Evolutionary conservation across 495 filamentous ascomycete genomes (phyloP).

Genomic region (Trichoderma asperelloides): DNA sequence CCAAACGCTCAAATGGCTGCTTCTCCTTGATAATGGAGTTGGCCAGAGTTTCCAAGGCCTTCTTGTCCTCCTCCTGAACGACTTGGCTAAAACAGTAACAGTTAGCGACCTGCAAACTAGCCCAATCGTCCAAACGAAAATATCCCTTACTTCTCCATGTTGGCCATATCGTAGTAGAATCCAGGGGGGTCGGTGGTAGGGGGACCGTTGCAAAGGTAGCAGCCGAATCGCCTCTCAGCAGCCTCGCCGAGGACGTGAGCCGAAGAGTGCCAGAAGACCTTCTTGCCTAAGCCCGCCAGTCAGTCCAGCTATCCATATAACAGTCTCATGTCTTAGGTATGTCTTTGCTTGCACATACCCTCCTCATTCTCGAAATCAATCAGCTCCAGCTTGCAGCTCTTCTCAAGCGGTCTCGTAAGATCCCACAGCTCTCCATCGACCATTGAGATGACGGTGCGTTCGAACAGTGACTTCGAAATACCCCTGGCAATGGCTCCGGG

Average conservation of each 20-base stretch:
- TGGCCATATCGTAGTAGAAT: constrained; percentile 96
- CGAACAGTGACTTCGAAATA: constrained; percentile 60
- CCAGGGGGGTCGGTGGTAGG: constrained; percentile 67
- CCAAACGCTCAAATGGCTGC: constrained; percentile 85
- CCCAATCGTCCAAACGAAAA: not conserved
- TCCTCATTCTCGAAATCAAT: constrained; percentile 78
- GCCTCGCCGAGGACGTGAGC: constrained; percentile 94
- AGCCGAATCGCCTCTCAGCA: constrained; percentile 79
- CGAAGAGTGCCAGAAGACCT: constrained; percentile 88
- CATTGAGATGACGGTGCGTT: constrained; percentile 72
- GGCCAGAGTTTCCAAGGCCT: constrained; percentile 67
- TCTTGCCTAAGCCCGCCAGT: constrained; percentile 1
- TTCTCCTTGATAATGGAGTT: constrained; percentile 85
- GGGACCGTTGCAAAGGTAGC: constrained; percentile 85
- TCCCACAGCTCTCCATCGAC: constrained; percentile 86
- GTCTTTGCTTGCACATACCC: constrained; percentile 41
- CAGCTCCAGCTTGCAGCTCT: constrained; percentile 66
- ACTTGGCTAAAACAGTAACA: constrained; percentile 37
- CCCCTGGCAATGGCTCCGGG: constrained; percentile 55
- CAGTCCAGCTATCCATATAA: not conserved
- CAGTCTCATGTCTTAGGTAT: not conserved
- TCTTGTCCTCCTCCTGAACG: constrained; percentile 68
- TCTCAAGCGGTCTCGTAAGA: constrained; percentile 78
- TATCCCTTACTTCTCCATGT: constrained; percentile 8
- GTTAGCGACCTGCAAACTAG: not conserved